These are phyloP conservation scores for Xanthoconium purpureum DNA, from an alignment of 768 basidiomycete species.

Conservation along the genomic window DNA sequence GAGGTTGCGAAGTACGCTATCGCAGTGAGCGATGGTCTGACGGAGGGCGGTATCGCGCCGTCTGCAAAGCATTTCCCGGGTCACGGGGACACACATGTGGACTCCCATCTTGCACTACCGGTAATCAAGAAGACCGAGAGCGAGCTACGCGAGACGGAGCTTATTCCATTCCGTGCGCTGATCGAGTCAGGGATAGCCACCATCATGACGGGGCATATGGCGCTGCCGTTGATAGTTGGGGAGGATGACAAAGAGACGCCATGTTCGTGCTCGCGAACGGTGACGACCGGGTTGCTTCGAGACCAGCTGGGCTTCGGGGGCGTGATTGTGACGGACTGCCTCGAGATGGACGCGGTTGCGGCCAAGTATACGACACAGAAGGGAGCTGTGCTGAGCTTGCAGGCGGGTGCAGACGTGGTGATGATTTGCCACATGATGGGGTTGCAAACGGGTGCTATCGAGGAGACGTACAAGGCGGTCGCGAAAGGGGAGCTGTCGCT, in stretches of 20 bases:
- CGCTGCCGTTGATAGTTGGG: conserved; percentile 51
- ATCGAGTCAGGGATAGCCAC: conserved; percentile 44
- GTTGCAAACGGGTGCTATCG: conserved; percentile 52
- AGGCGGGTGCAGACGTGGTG: conserved; percentile 66
- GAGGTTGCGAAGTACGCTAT: conserved; percentile 48
- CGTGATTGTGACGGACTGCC: conserved; percentile 68
- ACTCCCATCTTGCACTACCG: conserved; percentile 67
- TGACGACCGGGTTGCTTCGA: conserved; percentile 54
- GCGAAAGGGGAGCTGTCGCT: conserved; percentile 39
- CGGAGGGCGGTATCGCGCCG: conserved; percentile 50
- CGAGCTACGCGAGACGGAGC: conserved; percentile 45
- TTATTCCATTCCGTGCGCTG: conserved; percentile 55
- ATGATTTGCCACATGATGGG: conserved; percentile 70
- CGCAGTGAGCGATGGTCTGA: conserved; percentile 49
- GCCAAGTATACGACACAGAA: conserved; percentile 32
- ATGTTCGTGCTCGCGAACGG: conserved; percentile 51
- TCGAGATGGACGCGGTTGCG: conserved; percentile 74
- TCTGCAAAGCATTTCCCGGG: conserved; percentile 73
- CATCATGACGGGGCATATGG: conserved; percentile 76
- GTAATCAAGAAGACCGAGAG: conserved; percentile 49
- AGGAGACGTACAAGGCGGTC: conserved; percentile 51
- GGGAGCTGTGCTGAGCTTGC: conserved; percentile 54
- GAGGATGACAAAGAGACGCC: conserved; percentile 47
- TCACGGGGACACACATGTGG: conserved; percentile 69
- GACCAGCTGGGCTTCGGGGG: conserved; percentile 51